phyloP scores from a whole-genome alignment of 148 eudicot species.

The Cornus florida region DNA sequence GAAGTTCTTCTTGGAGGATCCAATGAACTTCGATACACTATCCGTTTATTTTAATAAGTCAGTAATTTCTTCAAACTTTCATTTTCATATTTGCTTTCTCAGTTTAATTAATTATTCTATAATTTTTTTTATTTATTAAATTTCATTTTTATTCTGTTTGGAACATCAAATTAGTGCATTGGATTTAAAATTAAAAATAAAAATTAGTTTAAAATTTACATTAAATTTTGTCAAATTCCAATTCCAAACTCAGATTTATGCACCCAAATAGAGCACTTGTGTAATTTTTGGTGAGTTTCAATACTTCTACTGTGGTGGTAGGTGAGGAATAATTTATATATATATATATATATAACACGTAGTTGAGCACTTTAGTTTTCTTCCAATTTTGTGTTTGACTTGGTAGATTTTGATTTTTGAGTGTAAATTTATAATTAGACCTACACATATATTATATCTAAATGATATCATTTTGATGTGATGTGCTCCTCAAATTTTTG shows the following conservation, averaged over 20 bases:
- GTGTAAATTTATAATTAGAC: background rate
- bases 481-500: too few relatives aligned
- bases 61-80: constrained; percentile 10
- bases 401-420: background rate
- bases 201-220: too few relatives aligned
- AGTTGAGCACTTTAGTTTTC: background rate
- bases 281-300: background rate
- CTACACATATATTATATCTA: background rate
- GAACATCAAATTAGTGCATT: too few relatives aligned
- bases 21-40: constrained; percentile 32
- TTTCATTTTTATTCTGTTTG: too few relatives aligned
- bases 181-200: too few relatives aligned
- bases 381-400: background rate
- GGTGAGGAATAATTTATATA: background rate
- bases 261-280: too few relatives aligned
- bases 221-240: too few relatives aligned
- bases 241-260: too few relatives aligned
- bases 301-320: background rate
- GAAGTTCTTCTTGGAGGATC: constrained; percentile 40
- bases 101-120: background rate
- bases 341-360: too few relatives aligned
- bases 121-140: background rate
- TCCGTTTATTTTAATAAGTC: constrained; percentile 40
- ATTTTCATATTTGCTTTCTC: background rate
- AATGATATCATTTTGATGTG: background rate